These are phyloP conservation scores for Pyrus pyrifolia DNA, from an alignment of 306 rosid species.

Conservation along the genomic window DNA sequence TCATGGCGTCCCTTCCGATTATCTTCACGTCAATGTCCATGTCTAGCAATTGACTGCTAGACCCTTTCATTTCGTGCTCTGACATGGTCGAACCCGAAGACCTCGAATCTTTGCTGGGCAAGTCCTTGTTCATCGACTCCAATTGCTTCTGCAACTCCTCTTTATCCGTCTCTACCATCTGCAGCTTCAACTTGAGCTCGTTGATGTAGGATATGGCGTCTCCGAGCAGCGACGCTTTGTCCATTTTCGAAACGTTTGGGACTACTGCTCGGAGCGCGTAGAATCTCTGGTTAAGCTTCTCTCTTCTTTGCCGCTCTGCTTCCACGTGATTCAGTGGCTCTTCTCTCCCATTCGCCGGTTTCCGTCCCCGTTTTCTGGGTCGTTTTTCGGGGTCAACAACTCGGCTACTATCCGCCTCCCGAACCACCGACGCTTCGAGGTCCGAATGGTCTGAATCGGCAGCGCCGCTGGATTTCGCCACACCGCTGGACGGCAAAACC, in stretches of 20 bases:
- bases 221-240: slow-evolving; percentile 87
- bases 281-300: slow-evolving; percentile 89
- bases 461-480: slow-evolving; percentile 33
- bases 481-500: slow-evolving; percentile 44
- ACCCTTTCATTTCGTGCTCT: slow-evolving; percentile 26
- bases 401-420: slow-evolving; percentile 60
- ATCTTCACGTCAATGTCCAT: slow-evolving; percentile 84
- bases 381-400: slow-evolving; percentile 76
- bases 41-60: slow-evolving; percentile 30
- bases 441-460: slow-evolving; percentile 84
- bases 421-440: slow-evolving; percentile 81
- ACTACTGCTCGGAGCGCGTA: slow-evolving; percentile 93
- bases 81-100: slow-evolving; percentile 14
- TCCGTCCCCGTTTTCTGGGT: slow-evolving; percentile 88
- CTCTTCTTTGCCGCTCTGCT: slow-evolving; percentile 88
- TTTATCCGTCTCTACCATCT: slow-evolving; percentile 43
- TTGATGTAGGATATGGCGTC: slow-evolving; percentile 82
- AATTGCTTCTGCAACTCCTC: slow-evolving; percentile 60
- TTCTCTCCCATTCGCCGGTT: slow-evolving; percentile 93
- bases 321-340: slow-evolving; percentile 94
- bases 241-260: slow-evolving; percentile 95
- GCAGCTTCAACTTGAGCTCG: slow-evolving; percentile 73
- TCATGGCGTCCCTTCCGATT: slow-evolving; percentile 93
- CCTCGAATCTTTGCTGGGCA: slow-evolving; percentile 18
- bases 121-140: slow-evolving; percentile 50